These are phyloP conservation scores for Globisporangium orthogonon DNA, from an alignment of 352 stramenopile genomes.

Conservation along the genomic window DNA sequence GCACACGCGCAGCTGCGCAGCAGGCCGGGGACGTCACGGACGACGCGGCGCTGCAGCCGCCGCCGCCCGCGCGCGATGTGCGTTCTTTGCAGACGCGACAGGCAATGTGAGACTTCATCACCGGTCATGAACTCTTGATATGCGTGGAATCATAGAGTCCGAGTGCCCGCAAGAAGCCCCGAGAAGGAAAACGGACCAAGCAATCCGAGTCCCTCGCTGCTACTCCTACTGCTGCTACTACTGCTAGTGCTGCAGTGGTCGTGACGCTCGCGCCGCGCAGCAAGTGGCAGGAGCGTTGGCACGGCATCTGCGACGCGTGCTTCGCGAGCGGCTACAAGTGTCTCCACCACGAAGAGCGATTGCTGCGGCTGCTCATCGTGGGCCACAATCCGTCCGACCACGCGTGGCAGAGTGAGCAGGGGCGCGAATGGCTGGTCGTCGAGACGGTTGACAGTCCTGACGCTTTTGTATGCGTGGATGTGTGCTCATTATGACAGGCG, in stretches of 20 bases:
- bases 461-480: slow-evolving; percentile 8
- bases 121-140: neutral
- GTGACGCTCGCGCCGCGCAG: neutral
- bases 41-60: neutral
- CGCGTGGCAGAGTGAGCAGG: slow-evolving; percentile 65
- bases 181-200: neutral
- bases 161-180: neutral
- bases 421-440: slow-evolving; percentile 50
- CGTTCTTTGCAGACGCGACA: neutral
- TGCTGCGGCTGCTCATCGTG: slow-evolving; percentile 78
- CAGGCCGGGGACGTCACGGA: slow-evolving; percentile 1
- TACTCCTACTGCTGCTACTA: neutral
- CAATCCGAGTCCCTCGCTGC: too few species aligned
- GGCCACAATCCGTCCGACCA: slow-evolving; percentile 88
- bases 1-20: slow-evolving; percentile 10
- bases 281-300: slow-evolving; percentile 85
- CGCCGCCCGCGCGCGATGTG: neutral
- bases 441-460: slow-evolving; percentile 8
- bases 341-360: slow-evolving; percentile 48
- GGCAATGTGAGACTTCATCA: neutral
- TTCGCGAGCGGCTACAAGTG: slow-evolving; percentile 49
- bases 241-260: neutral
- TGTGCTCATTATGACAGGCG: neutral
- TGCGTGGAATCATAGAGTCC: neutral
- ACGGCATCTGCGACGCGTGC: slow-evolving; percentile 65